Conservation (phyloP, 305 asterid species). For the Fraxinus platypoda region DNA sequence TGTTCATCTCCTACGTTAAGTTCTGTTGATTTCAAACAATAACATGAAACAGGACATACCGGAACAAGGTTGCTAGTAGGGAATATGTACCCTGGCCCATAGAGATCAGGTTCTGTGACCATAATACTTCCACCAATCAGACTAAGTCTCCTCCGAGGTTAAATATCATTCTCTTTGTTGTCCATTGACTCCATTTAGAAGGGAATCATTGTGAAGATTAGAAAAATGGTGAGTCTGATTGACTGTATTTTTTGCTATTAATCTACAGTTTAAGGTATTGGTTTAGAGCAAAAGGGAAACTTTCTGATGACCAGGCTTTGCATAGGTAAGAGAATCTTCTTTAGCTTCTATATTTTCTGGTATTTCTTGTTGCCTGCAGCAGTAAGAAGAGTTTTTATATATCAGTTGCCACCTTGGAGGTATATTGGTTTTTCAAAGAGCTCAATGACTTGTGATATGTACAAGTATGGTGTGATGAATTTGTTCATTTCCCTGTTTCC, state of each 20-base stretch:
- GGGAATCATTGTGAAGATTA: slow-evolving; percentile 13
- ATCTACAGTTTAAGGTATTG: slow-evolving; percentile 82
- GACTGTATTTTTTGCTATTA: slow-evolving; percentile 18
- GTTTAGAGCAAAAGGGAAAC: slow-evolving; percentile 94
- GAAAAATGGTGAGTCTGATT: slow-evolving; percentile 26
- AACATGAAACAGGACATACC: slow-evolving; percentile 64
- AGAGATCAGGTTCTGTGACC: slow-evolving; percentile 84
- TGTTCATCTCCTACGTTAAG: slow-evolving; percentile 5
- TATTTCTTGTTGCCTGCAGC: slow-evolving; percentile 9
- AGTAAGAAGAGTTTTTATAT: neutral
- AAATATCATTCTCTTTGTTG: slow-evolving; percentile 18
- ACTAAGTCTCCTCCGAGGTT: slow-evolving; percentile 94
- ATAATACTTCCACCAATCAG: slow-evolving; percentile 61
- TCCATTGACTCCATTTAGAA: slow-evolving; percentile 20
- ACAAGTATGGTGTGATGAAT: neutral
- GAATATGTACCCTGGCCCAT: slow-evolving; percentile 87
- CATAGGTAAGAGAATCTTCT: slow-evolving; percentile 62
- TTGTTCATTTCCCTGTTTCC: neutral
- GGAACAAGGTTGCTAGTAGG: slow-evolving; percentile 81
- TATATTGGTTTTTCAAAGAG: neutral
- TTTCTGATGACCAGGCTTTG: slow-evolving; percentile 91
- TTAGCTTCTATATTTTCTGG: slow-evolving; percentile 6
- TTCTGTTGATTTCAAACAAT: slow-evolving; percentile 9
- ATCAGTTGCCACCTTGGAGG: slow-evolving; percentile 1
- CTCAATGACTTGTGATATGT: slow-evolving; percentile 6